These are phyloP conservation scores for Centrapalus pauciflorus DNA, from an alignment of 129 eudicot genomes.

Conservation along the genomic window DNA sequence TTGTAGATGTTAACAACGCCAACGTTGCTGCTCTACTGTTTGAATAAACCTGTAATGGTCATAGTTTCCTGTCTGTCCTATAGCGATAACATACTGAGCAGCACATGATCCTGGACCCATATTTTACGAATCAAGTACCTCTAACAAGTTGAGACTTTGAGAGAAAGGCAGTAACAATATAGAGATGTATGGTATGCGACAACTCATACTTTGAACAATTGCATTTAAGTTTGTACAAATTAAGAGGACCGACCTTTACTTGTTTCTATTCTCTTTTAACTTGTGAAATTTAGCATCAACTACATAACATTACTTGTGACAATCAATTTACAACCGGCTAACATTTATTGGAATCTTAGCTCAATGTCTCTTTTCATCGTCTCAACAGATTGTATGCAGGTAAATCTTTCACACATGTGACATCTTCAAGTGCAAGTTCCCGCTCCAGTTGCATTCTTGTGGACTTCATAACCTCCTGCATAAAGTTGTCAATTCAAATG, in stretches of 20 bases:
- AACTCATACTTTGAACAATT: conserved; percentile 7
- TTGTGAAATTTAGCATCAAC: conserved; percentile 8
- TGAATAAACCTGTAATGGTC: no score
- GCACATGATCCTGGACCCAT: no score
- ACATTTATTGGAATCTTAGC: neutral
- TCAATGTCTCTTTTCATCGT: conserved; percentile 12
- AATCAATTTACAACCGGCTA: conserved; percentile 4
- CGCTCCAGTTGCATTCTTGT: conserved; percentile 84
- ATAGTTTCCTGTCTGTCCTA: no score
- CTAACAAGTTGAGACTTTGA: neutral
- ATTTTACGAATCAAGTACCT: no score
- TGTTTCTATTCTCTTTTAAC: conserved; percentile 1
- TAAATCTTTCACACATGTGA: conserved; percentile 58
- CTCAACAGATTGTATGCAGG: conserved; percentile 79
- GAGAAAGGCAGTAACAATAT: neutral
- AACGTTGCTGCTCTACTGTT: no score
- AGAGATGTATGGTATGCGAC: neutral
- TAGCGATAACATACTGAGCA: no score
- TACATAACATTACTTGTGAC: conserved; percentile 5
- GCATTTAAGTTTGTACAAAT: conserved; percentile 20
- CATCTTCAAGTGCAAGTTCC: conserved; percentile 83
- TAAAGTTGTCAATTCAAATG: neutral
- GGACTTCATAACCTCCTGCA: conserved; percentile 85
- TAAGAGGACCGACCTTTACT: conserved; percentile 6
- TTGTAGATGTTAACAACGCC: no score